Evolutionary conservation across 495 filamentous ascomycete species (phyloP).

Genomic region (Daldinia grandis): DNA sequence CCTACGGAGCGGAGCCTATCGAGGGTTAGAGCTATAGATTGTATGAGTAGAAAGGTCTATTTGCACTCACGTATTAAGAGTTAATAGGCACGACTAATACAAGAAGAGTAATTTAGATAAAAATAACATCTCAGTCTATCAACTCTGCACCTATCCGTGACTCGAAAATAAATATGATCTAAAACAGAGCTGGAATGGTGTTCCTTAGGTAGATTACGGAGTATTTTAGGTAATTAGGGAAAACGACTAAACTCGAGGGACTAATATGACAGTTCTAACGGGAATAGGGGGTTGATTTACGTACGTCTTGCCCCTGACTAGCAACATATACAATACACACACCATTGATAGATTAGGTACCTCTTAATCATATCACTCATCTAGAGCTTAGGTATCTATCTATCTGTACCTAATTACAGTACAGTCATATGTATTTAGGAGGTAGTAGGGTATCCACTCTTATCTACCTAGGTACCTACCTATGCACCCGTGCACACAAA

Average conservation of each 20-base stretch:
- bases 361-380: no score
- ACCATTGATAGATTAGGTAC: not conserved
- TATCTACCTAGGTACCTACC: no score
- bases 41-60: constrained; percentile 16
- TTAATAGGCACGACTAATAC: constrained; percentile 14
- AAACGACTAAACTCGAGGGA: not conserved
- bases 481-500: no score
- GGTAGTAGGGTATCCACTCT: no score
- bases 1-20: constrained; percentile 10
- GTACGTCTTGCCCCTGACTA: not conserved
- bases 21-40: constrained; percentile 6
- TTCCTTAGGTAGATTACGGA: not conserved
- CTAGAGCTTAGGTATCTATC: no score
- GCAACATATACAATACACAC: not conserved
- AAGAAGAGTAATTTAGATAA: constrained; percentile 15
- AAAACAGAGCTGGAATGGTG: not conserved
- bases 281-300: not conserved
- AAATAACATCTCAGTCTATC: constrained; percentile 2
- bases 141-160: not conserved
- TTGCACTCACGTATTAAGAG: constrained; percentile 1
- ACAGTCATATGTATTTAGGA: no score
- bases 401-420: no score
- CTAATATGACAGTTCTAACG: no score
- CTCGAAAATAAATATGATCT: not conserved
- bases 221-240: not conserved